Evolutionary conservation across 225 moss, liverwort and hornwort species (phyloP).

Genomic region (Polytrichum formosum): DNA sequence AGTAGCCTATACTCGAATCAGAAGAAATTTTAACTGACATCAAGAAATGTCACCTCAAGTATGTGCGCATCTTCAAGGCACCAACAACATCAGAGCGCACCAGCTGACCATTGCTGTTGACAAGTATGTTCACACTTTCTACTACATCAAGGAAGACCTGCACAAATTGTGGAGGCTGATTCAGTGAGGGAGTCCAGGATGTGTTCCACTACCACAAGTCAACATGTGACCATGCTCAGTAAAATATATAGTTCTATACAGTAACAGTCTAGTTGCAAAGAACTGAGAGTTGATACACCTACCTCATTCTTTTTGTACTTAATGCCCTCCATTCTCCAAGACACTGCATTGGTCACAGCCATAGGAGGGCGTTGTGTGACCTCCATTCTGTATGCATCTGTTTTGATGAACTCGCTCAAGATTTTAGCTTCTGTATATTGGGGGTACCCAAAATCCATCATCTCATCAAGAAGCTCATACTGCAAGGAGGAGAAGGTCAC

Average conservation of each 20-base stretch:
- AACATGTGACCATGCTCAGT: not conserved
- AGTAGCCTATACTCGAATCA: not conserved
- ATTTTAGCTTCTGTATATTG: constrained; percentile 99
- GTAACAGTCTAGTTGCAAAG: too few relatives aligned
- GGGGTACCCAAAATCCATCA: constrained; percentile 99
- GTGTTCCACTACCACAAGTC: not conserved
- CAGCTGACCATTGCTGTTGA: constrained; percentile 98
- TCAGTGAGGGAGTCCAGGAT: not conserved
- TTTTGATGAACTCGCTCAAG: constrained; percentile 93
- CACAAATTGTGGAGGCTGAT: not conserved
- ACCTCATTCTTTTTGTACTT: constrained; percentile 99
- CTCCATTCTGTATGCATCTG: constrained; percentile 98
- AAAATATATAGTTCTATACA: not conserved
- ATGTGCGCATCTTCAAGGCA: constrained; percentile 99
- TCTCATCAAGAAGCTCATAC: constrained; percentile 98
- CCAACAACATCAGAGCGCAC: constrained; percentile 98
- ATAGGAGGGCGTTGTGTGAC: constrained; percentile 91
- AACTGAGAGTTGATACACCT: constrained; percentile 12
- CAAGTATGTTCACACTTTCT: constrained; percentile 98
- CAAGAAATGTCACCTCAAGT: constrained; percentile 55
- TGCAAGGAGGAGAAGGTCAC: constrained; percentile 28
- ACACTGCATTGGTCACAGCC: constrained; percentile 99
- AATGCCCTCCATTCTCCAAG: constrained; percentile 99
- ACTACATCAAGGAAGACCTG: constrained; percentile 99
- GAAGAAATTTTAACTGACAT: not conserved